Evolutionary conservation across 2,329 filamentous ascomycete genomes (phyloP).

Genomic region (Phyllosticta citrichinensis): DNA sequence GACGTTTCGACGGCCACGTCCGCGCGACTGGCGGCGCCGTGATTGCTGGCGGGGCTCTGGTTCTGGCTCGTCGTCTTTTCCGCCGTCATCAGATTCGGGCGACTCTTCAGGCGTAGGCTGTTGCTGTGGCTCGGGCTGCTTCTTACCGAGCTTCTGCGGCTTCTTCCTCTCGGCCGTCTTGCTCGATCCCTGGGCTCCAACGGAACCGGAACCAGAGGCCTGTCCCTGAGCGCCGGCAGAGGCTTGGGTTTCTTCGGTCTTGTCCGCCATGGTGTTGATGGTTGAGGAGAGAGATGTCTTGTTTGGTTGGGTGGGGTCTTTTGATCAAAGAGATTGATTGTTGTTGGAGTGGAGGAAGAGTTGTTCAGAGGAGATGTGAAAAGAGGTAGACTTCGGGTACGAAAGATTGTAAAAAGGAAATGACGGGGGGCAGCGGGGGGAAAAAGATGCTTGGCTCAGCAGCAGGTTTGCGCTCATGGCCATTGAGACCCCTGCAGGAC

Average conservation of each 20-base stretch:
- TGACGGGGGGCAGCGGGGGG: not conserved
- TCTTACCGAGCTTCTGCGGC: conserved; percentile 40
- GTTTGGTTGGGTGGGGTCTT: not conserved
- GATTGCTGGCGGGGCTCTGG: conserved; percentile 37
- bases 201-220: conserved; percentile 14
- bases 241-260: conserved; percentile 15
- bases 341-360: not conserved
- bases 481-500: conserved; percentile 3
- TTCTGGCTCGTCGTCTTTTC: conserved; percentile 35
- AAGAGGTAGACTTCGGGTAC: not conserved
- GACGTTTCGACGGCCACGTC: conserved; percentile 35
- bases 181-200: conserved; percentile 14
- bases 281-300: not conserved
- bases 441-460: conserved; percentile 8
- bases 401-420: not conserved
- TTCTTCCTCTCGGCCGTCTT: conserved; percentile 36
- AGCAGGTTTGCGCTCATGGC: conserved; percentile 6
- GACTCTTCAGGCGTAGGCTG: conserved; percentile 33
- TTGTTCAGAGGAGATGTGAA: not conserved
- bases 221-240: conserved; percentile 17
- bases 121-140: conserved; percentile 35
- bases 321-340: not conserved
- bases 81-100: conserved; percentile 33
- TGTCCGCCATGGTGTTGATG: conserved; percentile 14
- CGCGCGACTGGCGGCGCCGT: conserved; percentile 40